Base-by-base conservation (phyloP, 78 protist species). In the Blattamonas nauphoetae region DNA sequence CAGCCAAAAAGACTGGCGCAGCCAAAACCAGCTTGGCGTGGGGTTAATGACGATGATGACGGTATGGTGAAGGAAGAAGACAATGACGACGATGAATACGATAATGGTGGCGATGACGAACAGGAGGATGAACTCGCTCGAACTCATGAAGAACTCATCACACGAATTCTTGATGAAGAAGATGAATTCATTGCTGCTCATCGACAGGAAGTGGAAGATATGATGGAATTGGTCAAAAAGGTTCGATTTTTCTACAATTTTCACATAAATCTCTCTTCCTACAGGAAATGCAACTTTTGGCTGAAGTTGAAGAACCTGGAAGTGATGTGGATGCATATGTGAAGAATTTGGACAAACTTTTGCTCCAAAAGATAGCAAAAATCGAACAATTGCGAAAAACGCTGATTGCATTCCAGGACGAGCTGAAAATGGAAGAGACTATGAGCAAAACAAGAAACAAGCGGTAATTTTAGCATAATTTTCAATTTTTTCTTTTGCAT, bases 121-220 rank as follows among this genome's bases (percentile, higher is more conserved):
- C n/a, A n/a, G n/a, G 45, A 79, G 83, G 83, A 79, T 21, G 83
- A 79, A 11, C 83, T 79, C 42, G 83, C 83, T 6, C 33, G 83
- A 21, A 87, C 63, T 43, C 93, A 91, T 71, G 87, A 85, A 43
- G 86, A 80, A 29, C 55, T 91, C 36, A 63, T 91, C 43, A 34
- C 1, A n/a, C 36, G 36, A 29, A 91, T 91, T 41, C 81, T 84
- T 32, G 87, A 55, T 0, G 90, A 88, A 55, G 89, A 91, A 45
- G 93, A 91, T 21, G 91, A 82, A 43, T 3, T 88, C 81, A 88
- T 91, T n/a, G n/a, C 3, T 35, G 35, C 45, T 33, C 93, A 91
- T 64, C 45, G 91, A 35, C 80, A 89, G 71, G 89, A 91, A 3
- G 86, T 91, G 38, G 91, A 91, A 71, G 84, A 78, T 41, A 41